A percentile compares a stretch with the other conserved stretches of the same genome.
Conservation (phyloP, 441 rosid species). For the Macaranga tanarius region DNA sequence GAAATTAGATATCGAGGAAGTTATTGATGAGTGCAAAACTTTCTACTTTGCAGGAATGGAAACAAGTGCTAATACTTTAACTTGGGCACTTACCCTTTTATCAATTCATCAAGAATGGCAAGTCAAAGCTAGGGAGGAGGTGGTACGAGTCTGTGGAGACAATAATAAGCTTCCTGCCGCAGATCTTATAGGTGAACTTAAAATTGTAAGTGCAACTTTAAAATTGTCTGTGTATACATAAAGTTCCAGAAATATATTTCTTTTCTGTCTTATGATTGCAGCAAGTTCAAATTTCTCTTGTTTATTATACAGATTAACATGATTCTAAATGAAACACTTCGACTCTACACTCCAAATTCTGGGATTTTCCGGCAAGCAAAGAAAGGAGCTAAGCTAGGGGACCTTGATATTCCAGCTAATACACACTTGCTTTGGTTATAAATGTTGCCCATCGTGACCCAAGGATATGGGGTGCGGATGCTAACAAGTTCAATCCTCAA, state of each 20-base stretch:
- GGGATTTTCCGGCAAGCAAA: slow-evolving; percentile 43
- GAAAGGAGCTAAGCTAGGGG: slow-evolving; percentile 46
- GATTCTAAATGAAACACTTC: slow-evolving; percentile 68
- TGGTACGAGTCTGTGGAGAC: slow-evolving; percentile 37
- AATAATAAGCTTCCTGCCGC: slow-evolving; percentile 31
- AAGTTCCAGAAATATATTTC: too few relatives aligned
- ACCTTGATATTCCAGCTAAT: slow-evolving; percentile 51
- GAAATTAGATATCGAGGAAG: slow-evolving; percentile 54
- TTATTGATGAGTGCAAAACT: slow-evolving; percentile 84
- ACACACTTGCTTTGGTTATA: slow-evolving; percentile 50
- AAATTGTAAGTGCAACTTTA: slow-evolving; percentile 46
- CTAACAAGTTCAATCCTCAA: slow-evolving; percentile 60
- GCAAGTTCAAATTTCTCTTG: too few relatives aligned
- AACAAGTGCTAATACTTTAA: slow-evolving; percentile 60
- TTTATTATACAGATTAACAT: slow-evolving; percentile 42
- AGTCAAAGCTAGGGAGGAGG: slow-evolving; percentile 67
- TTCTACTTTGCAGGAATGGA: slow-evolving; percentile 85
- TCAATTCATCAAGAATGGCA: slow-evolving; percentile 83
- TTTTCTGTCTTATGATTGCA: too few relatives aligned
- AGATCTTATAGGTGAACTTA: slow-evolving; percentile 52
- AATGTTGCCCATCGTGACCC: slow-evolving; percentile 52
- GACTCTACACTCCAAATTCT: slow-evolving; percentile 69
- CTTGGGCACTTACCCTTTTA: slow-evolving; percentile 65
- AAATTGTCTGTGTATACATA: too few relatives aligned
- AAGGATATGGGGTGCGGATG: slow-evolving; percentile 72